These are phyloP conservation scores for Phoma sp. DNA, from an alignment of 2,329 filamentous ascomycete genomes.

Conservation along the genomic window DNA sequence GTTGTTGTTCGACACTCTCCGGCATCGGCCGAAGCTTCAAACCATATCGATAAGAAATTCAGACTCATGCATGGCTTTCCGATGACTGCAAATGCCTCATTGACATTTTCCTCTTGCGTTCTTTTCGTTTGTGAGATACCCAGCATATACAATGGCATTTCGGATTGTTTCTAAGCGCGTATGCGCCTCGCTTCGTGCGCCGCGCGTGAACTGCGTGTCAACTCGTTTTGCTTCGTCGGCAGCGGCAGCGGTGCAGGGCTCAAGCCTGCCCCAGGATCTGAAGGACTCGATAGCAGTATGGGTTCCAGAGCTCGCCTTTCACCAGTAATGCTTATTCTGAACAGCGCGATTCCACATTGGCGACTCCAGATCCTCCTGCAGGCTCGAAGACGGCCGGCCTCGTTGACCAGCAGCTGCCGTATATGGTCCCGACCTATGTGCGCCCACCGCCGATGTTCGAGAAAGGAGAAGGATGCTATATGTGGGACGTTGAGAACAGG, in stretches of 20 bases:
- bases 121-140: constrained; percentile 11
- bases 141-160: constrained; percentile 36
- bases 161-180: constrained; percentile 37
- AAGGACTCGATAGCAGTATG: constrained; percentile 50
- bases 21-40: constrained; percentile 24
- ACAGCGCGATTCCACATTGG: constrained; percentile 50
- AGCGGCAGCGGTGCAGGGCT: constrained; percentile 45
- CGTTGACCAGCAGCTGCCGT: constrained; percentile 76
- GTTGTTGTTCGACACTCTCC: constrained; percentile 12
- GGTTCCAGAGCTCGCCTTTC: too few species aligned
- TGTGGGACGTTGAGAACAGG: constrained; percentile 89
- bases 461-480: constrained; percentile 81
- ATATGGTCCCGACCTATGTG: constrained; percentile 95
- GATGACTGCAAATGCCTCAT: constrained; percentile 20
- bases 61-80: constrained; percentile 26
- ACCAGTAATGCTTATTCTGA: constrained; percentile 14
- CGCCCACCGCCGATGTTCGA: constrained; percentile 90
- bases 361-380: constrained; percentile 73
- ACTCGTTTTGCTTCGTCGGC: constrained; percentile 50
- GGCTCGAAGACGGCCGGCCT: constrained; percentile 78
- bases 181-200: constrained; percentile 33
- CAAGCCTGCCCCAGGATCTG: constrained; percentile 50
- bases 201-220: constrained; percentile 27
- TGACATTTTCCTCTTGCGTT: constrained; percentile 9
- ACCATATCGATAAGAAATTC: constrained; percentile 17